These are phyloP conservation scores for Nicotiana attenuata DNA, from an alignment of 257 asterid genomes.

Conservation along the genomic window DNA sequence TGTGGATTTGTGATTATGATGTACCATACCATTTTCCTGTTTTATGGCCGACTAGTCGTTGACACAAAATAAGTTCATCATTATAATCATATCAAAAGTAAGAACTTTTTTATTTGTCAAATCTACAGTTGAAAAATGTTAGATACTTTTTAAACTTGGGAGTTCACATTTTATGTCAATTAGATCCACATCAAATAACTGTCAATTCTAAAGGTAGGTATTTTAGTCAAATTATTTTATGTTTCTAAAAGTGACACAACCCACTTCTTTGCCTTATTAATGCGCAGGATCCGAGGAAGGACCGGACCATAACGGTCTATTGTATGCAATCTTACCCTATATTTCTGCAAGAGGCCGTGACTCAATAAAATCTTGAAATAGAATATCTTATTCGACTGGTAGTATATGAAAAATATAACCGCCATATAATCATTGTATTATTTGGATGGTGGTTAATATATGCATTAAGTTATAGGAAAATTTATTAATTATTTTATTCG, in stretches of 20 bases:
- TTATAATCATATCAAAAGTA: background rate
- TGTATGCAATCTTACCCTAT: no score
- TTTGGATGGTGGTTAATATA: background rate
- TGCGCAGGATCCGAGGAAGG: accelerated
- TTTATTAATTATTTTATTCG: background rate
- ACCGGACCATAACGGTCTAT: accelerated
- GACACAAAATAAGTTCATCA: background rate
- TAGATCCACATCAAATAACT: background rate
- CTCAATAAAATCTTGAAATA: background rate
- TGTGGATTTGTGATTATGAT: background rate
- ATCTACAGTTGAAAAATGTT: background rate
- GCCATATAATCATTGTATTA: no score
- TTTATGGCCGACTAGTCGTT: background rate
- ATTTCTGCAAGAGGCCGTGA: no score
- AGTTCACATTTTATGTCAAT: constrained; percentile 1
- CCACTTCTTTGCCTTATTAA: background rate
- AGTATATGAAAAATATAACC: background rate
- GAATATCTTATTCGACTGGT: background rate
- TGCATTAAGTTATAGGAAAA: background rate
- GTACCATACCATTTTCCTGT: background rate
- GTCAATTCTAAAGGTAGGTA: background rate
- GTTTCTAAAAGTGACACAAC: background rate
- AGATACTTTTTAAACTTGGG: background rate
- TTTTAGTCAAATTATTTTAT: background rate
- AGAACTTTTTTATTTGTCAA: background rate